These are phyloP conservation scores for Coemansia brasiliensis DNA, from an alignment of 192 early-diverging fungal species.

Conservation along the genomic window DNA sequence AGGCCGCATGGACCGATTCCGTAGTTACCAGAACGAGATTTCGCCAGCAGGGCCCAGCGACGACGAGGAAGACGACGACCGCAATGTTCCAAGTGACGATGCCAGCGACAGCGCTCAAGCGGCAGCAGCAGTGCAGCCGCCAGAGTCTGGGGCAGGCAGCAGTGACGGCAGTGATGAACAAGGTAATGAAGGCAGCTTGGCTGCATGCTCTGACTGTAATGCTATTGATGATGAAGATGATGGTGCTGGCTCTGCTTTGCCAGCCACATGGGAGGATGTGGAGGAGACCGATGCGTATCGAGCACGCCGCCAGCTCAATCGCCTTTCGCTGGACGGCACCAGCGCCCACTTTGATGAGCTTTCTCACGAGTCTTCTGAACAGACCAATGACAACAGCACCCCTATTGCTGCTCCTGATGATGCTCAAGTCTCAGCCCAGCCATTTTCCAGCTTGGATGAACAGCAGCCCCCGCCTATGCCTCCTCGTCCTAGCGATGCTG, in stretches of 20 bases:
- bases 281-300: background rate
- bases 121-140: background rate
- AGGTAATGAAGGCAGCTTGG: constrained; percentile 27
- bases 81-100: background rate
- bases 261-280: background rate
- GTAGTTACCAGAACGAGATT: constrained; percentile 52
- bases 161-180: constrained; percentile 15
- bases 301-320: constrained; percentile 22
- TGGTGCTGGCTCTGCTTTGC: background rate
- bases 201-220: constrained; percentile 22
- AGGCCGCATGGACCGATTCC: constrained; percentile 45
- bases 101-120: background rate
- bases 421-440: background rate
- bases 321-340: constrained; percentile 30
- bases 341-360: constrained; percentile 16
- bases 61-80: constrained; percentile 27
- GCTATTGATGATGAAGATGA: constrained; percentile 15
- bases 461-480: constrained; percentile 19
- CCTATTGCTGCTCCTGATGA: background rate
- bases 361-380: too few relatives aligned
- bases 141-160: background rate
- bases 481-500: constrained; percentile 24
- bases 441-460: background rate
- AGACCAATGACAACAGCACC: too few relatives aligned
- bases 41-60: constrained; percentile 13